Evolutionary conservation across 495 filamentous ascomycete species (phyloP), one percentile per base, ranked within the genome.

Genomic region (Hypomontagnella submonticulosa): DNA sequence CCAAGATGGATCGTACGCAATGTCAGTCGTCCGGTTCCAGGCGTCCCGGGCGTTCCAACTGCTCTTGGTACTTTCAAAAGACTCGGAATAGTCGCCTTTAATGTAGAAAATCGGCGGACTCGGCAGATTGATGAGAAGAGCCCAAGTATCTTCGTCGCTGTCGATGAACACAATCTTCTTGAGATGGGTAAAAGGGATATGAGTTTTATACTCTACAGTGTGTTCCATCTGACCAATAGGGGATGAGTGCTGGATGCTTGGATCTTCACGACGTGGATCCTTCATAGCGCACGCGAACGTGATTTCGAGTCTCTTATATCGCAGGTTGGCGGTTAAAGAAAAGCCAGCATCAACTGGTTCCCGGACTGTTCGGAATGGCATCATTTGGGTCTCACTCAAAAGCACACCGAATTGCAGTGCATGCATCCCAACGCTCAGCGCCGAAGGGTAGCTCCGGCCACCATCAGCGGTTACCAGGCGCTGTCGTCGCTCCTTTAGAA

Each of bases 21-120:
- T 84, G 33, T 90, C 81, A 0, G 91, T 92, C 52, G 90, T 89
- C 11, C 95, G 83, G 38, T 81, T 85, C 93, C 93, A 98, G 7
- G 83, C 75, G 63, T 93, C 87, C 18, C 76, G 76, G 11, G 89
- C 86, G 30, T 71, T 80, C 93, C 93, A 97, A 0, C 71, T 58
- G 7, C 72, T 72, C 12, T 70, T 73, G 15, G 81, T 79, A 15
- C 79, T 74, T 11, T 77, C 80, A 51, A 84, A 81, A 0, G 77
- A 78, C 23, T 41, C 63, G 12, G 75, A 67, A 27, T 87, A 69
- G 1, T 75, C 66, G 4, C 82, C 72, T 60, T 86, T 86, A 57
- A 83, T 71, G 52, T 83, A 92, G 66, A 87, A 88, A 2, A 83
- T 62, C 0, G 93, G 89, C 4, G 95, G 87, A 30, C 81, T 83